phyloP scores from a whole-genome alignment of 2,329 filamentous ascomycete genomes.

The Sarocladium kiliense region DNA sequence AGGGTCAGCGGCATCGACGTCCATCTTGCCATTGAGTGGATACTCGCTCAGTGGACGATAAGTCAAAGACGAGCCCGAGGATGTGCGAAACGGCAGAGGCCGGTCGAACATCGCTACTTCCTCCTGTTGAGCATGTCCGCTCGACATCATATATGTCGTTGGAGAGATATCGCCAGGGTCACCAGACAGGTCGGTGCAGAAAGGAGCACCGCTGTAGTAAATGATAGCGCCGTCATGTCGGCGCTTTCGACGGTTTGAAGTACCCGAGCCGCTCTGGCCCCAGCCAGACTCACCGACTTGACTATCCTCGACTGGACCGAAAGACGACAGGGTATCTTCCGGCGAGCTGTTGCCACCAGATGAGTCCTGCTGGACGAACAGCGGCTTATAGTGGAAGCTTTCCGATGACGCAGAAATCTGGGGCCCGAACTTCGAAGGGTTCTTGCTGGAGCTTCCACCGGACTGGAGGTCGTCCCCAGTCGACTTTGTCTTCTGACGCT shows the following conservation, averaged over 20 bases:
- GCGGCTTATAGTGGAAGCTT: constrained; percentile 58
- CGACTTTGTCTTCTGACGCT: constrained; percentile 39
- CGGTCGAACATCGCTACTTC: constrained; percentile 16
- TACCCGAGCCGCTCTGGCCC: constrained; percentile 42
- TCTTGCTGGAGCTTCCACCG: constrained; percentile 27
- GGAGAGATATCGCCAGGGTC: constrained; percentile 49
- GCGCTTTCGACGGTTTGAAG: constrained; percentile 44
- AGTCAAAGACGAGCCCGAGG: constrained; percentile 46
- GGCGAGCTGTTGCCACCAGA: constrained; percentile 41
- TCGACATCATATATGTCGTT: constrained; percentile 43
- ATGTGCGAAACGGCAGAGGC: constrained; percentile 30
- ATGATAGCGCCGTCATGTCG: constrained; percentile 70
- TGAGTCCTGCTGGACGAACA: constrained; percentile 50
- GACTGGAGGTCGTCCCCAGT: constrained; percentile 28
- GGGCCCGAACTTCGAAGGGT: constrained; percentile 33
- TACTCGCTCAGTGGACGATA: constrained; percentile 45
- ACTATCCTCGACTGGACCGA: constrained; percentile 41
- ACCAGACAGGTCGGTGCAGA: constrained; percentile 74
- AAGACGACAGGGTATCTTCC: constrained; percentile 46
- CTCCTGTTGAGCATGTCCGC: constrained; percentile 29
- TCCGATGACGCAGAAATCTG: constrained; percentile 34
- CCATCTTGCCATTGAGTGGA: constrained; percentile 18
- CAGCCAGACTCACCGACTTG: constrained; percentile 42
- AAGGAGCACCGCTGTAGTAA: constrained; percentile 75
- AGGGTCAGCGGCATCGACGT: constrained; percentile 21